These are phyloP conservation scores for Lipomyces orientalis DNA, from an alignment of 805 yeast genomes.

Conservation along the genomic window DNA sequence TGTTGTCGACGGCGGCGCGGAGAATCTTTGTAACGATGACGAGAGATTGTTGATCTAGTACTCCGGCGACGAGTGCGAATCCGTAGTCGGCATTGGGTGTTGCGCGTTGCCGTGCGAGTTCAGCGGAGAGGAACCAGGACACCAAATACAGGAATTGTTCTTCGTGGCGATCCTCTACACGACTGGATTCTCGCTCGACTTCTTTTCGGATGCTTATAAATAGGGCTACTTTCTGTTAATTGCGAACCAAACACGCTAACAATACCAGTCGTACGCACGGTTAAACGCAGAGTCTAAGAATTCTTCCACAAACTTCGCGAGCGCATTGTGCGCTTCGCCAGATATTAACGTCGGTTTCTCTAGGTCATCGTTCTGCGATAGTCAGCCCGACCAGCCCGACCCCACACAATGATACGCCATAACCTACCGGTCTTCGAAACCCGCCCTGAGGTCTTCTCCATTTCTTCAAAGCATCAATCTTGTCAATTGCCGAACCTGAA, in stretches of 20 bases:
- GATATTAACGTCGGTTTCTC: constrained; percentile 41
- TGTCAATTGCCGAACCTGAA: constrained; percentile 60
- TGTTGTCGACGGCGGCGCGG: constrained; percentile 44
- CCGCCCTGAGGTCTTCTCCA: constrained; percentile 56
- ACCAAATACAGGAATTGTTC: constrained; percentile 62
- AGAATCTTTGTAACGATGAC: constrained; percentile 56
- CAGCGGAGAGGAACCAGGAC: constrained; percentile 79
- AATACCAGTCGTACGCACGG: constrained; percentile 39
- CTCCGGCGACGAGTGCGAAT: constrained; percentile 49
- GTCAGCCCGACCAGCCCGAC: not conserved
- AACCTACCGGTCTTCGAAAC: constrained; percentile 3
- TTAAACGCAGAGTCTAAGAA: constrained; percentile 80
- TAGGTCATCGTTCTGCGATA: constrained; percentile 21
- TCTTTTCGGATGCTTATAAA: constrained; percentile 58
- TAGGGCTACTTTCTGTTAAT: constrained; percentile 46
- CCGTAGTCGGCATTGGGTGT: constrained; percentile 28
- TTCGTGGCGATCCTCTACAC: constrained; percentile 40
- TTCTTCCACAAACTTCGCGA: constrained; percentile 57
- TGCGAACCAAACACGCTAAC: not conserved
- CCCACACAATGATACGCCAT: not conserved
- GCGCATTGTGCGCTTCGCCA: constrained; percentile 42
- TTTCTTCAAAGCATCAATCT: constrained; percentile 69
- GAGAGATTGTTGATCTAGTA: constrained; percentile 66
- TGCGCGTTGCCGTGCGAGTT: constrained; percentile 48
- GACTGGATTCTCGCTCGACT: constrained; percentile 51